Conservation (phyloP, 176 grass and related monocot species). For the Secale cereale region DNA sequence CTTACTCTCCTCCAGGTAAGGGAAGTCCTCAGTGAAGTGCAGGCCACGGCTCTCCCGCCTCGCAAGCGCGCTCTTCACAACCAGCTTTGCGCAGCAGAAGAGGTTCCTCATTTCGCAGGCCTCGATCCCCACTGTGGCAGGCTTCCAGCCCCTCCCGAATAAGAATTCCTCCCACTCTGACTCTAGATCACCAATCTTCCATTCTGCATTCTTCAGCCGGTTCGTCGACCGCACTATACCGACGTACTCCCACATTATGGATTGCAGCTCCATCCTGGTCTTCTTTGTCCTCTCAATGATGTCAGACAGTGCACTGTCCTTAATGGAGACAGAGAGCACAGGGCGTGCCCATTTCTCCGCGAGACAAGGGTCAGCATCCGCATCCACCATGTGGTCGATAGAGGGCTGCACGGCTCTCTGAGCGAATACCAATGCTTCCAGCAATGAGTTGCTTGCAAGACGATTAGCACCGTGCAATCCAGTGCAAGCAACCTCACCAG, state of each 20-base stretch:
- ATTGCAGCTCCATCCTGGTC: conserved; percentile 63
- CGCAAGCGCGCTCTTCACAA: conserved; percentile 78
- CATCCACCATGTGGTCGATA: conserved; percentile 63
- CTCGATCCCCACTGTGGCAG: conserved; percentile 74
- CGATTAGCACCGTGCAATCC: conserved; percentile 95
- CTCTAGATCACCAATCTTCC: conserved; percentile 91
- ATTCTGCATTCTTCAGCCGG: conserved; percentile 81
- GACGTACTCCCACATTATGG: conserved; percentile 92
- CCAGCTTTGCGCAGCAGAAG: conserved; percentile 84
- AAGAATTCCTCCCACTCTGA: conserved; percentile 78
- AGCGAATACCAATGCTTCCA: conserved; percentile 94
- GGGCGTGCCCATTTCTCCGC: conserved; percentile 56
- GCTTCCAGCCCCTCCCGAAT: conserved; percentile 73
- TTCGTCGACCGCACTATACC: conserved; percentile 88
- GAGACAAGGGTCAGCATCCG: conserved; percentile 28
- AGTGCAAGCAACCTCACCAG: conserved; percentile 92
- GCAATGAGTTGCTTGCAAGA: conserved; percentile 94
- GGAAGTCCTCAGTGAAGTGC: conserved; percentile 94
- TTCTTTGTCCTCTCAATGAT: conserved; percentile 61
- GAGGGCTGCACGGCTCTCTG: conserved; percentile 81
- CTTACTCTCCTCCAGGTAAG: conserved; percentile 88
- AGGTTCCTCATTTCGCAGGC: conserved; percentile 92
- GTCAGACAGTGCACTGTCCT: conserved; percentile 36
- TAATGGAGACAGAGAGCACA: conserved; percentile 42
- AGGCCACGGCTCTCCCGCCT: conserved; percentile 86